Evolutionary conservation across 345 rosid species (phyloP), one percentile per base, ranked within the genome.

Genomic region (Salix purpurea): DNA sequence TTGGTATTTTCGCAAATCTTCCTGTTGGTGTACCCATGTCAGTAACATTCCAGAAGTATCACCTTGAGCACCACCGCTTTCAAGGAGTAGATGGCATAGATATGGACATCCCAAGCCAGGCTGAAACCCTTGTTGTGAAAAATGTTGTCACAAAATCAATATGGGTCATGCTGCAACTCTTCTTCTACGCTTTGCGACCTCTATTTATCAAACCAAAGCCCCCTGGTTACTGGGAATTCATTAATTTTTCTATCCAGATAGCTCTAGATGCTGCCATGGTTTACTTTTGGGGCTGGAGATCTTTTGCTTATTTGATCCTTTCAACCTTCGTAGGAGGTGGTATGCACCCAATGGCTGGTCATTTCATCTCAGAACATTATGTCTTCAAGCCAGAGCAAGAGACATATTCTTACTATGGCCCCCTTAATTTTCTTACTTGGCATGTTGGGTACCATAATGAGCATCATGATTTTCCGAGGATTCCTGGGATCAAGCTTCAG

Each of bases 11-110:
- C 23, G 98, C 97, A 4, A 91, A 92, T 74, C 91, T 92, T 73
- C 98, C 97, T 50, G 84, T 94, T 9, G 97, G 97, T 14, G 95
- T 92, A 26, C 97, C 97, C 32, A 94, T 94, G 95, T 89, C 97
- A 0, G 85, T 92, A 23, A 91, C 97, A 21, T 94, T 91, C 87
- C 97, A 91, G 74, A 94, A 92, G 81, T 92, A 91, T 79, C 97
- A 91, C 85, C 97, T 91, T 7, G 95, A 94, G 80, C 97, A 94
- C 76, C 97, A 92, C 46, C 89, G 95, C 66, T 94, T 89, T 82
- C 98, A 92, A 86, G 95, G 97, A 44, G 94, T 91, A 54, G 94
- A 94, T 24, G 95, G 90, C 39, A 77, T 91, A 6, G 97, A 94
- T 72, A 91, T 90, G 98, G 95, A 92, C 61, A 76, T 91, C 28